Evolutionary conservation across 225 moss, liverwort and hornwort species (phyloP).

Genomic region (Sphagnum tenellum): DNA sequence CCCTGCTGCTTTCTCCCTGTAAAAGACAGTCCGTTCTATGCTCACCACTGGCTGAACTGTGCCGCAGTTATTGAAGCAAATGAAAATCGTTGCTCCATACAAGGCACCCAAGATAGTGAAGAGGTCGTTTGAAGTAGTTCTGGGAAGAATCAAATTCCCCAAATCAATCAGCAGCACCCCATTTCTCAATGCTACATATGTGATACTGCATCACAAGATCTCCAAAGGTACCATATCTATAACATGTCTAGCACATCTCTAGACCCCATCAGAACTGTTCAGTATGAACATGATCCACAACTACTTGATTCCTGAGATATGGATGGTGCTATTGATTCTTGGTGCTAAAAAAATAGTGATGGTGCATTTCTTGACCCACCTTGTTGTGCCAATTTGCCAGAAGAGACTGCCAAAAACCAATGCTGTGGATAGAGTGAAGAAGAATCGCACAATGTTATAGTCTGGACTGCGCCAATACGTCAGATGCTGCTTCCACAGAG

Average conservation of each 20-base stretch:
- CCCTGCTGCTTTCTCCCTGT: constrained; percentile 58
- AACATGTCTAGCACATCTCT: no score
- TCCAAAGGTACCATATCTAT: no score
- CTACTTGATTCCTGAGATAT: no score
- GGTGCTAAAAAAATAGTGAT: neutral
- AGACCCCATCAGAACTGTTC: no score
- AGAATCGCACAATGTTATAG: constrained; percentile 3
- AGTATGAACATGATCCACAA: no score
- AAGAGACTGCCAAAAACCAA: constrained; percentile 5
- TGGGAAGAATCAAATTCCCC: no score
- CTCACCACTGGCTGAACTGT: constrained; percentile 57
- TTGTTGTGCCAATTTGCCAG: neutral
- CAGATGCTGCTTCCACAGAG: constrained; percentile 5
- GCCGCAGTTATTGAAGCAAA: constrained; percentile 53
- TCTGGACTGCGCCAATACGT: constrained; percentile 8
- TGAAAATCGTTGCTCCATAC: constrained; percentile 43
- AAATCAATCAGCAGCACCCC: no score
- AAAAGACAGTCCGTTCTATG: constrained; percentile 53
- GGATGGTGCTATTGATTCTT: no score
- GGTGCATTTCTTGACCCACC: neutral
- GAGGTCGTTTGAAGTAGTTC: constrained; percentile 10
- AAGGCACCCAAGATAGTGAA: constrained; percentile 32
- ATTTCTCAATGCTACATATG: no score
- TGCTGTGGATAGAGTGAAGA: neutral
- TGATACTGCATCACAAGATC: no score